These are phyloP conservation scores for Clonostachys chloroleuca DNA, from an alignment of 2,329 filamentous ascomycete genomes.

Conservation along the genomic window DNA sequence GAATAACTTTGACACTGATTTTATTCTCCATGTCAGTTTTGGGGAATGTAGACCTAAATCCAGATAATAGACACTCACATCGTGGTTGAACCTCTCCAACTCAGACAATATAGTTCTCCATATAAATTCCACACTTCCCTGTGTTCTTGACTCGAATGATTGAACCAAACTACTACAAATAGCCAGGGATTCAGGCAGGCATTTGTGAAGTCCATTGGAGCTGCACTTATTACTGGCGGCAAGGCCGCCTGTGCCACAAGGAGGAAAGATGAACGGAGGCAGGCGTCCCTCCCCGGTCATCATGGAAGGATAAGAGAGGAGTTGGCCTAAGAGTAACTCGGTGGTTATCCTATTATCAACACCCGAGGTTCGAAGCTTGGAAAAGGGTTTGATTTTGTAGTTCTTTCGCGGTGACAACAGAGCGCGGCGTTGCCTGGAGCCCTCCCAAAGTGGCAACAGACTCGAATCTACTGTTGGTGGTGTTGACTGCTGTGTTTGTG, in stretches of 20 bases:
- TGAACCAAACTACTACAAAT: background rate
- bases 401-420: too few relatives aligned
- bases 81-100: background rate
- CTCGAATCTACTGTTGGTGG: too few relatives aligned
- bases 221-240: background rate
- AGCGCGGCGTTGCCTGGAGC: too few relatives aligned
- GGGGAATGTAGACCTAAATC: too few relatives aligned
- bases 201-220: background rate
- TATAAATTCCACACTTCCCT: background rate
- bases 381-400: too few relatives aligned
- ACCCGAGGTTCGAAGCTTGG: too few relatives aligned
- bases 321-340: background rate
- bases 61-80: background rate
- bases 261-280: background rate
- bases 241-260: background rate
- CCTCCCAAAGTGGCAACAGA: too few relatives aligned
- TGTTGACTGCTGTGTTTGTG: too few relatives aligned
- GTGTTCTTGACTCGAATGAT: background rate
- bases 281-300: background rate
- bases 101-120: background rate
- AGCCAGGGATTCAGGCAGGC: background rate
- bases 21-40: too few relatives aligned
- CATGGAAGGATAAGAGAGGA: background rate
- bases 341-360: background rate
- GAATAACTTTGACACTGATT: too few relatives aligned